These are phyloP conservation scores for Phytophthora melonis DNA, from an alignment of 352 stramenopile species.

Conservation along the genomic window DNA sequence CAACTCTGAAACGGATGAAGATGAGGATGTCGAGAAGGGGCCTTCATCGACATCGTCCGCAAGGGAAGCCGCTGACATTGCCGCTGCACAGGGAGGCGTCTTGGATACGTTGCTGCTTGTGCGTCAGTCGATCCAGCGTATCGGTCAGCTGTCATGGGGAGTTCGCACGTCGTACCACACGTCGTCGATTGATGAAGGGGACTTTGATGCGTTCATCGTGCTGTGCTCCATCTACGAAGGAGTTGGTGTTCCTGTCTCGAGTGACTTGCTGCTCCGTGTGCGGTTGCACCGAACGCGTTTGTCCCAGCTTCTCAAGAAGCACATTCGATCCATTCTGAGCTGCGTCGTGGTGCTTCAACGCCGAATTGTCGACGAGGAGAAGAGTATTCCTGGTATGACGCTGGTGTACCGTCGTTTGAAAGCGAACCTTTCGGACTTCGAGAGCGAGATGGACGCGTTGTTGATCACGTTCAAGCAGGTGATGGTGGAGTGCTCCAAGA, in stretches of 20 bases:
- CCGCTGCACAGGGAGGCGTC: constrained; percentile 64
- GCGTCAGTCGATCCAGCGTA: constrained; percentile 86
- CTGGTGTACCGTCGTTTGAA: constrained; percentile 79
- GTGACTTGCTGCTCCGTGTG: constrained; percentile 77
- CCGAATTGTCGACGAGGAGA: constrained; percentile 80
- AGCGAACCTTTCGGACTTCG: constrained; percentile 64
- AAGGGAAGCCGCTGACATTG: constrained; percentile 63
- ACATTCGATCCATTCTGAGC: constrained; percentile 75
- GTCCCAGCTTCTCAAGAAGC: constrained; percentile 75
- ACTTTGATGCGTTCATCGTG: constrained; percentile 87
- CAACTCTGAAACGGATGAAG: constrained; percentile 80
- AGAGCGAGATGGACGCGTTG: constrained; percentile 73
- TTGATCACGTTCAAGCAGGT: constrained; percentile 79
- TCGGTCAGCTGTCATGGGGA: constrained; percentile 85
- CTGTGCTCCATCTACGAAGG: constrained; percentile 88
- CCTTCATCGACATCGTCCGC: constrained; percentile 67
- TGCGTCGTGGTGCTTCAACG: constrained; percentile 80
- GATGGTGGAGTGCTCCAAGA: constrained; percentile 80
- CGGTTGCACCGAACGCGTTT: constrained; percentile 75
- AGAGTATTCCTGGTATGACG: constrained; percentile 81
- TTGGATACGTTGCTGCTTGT: constrained; percentile 84
- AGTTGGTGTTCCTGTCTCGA: constrained; percentile 67
- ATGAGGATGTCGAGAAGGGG: constrained; percentile 74
- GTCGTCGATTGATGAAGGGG: constrained; percentile 82
- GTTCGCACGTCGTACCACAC: constrained; percentile 88